Evolutionary conservation across 2,329 filamentous ascomycete species (phyloP).

Genomic region (Fusarium chlamydosporum): DNA sequence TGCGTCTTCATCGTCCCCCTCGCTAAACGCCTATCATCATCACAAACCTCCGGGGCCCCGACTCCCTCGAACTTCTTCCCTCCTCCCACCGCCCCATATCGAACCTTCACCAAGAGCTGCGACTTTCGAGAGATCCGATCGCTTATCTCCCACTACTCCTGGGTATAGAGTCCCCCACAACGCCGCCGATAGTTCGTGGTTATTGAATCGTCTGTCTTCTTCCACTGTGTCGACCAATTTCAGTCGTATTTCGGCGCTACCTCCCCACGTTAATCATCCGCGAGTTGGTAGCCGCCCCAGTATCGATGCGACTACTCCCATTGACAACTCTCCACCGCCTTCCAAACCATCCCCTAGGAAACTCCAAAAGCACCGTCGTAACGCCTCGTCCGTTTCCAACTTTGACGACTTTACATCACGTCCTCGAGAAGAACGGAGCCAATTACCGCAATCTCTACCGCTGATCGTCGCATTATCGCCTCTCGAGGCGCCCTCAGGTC

Average conservation of each 20-base stretch:
- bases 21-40: constrained; percentile 46
- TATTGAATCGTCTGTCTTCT: constrained; percentile 67
- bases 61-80: constrained; percentile 61
- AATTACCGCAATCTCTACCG: constrained; percentile 44
- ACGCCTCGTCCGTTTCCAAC: constrained; percentile 45
- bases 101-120: constrained; percentile 44
- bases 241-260: constrained; percentile 59
- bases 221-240: constrained; percentile 61
- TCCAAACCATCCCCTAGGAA: constrained; percentile 55
- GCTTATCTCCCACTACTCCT: constrained; percentile 38
- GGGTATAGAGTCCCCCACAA: constrained; percentile 51
- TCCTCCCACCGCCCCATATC: constrained; percentile 59
- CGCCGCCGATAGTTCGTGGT: constrained; percentile 60
- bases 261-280: constrained; percentile 52
- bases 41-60: constrained; percentile 53
- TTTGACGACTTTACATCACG: constrained; percentile 24
- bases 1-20: constrained; percentile 35
- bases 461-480: constrained; percentile 48
- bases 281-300: constrained; percentile 61
- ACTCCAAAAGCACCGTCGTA: constrained; percentile 57
- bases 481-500: constrained; percentile 43
- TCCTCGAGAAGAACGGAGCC: constrained; percentile 31
- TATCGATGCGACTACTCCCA: constrained; percentile 58
- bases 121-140: constrained; percentile 37
- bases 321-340: constrained; percentile 52